Evolutionary conservation across 139 green algal species (phyloP), one percentile per base, ranked within the genome.

Genomic region (Chlamydomonas incerta): DNA sequence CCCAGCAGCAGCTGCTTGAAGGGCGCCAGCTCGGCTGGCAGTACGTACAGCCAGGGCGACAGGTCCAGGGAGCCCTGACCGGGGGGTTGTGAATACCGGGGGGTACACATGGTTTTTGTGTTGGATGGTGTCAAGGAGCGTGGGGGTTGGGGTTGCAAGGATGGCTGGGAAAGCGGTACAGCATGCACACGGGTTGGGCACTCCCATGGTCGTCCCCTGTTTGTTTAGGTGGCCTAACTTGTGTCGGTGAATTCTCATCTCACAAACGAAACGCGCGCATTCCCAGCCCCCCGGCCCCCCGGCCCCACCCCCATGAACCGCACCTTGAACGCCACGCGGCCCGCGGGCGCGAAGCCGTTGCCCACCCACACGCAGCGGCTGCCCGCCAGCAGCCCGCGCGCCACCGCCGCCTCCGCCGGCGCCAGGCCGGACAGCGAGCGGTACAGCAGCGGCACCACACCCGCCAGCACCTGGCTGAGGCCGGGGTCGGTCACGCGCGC

Each of bases 361-460:
- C 95, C 95, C 47, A 96, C 92, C 92, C 92, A 97, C 68, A 97
- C 91, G 73, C 89, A 95, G 65, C 77, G 72, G 14, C 46, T 74
- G 50, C 87, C 92, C 34, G 87, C 69, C 77, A 96, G 90, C 47
- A 93, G 34, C 6, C 86, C 80, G 41, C 72, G 57, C 26, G 91
- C 92, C 28, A 90, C 88, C 65, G 92, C 87, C 81, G 92, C 81
- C 63, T 95, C 91, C 9, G 91, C 29, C 14, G 28, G 34, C 1
- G 60, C 80, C 57, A 94, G 80, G 24, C 31, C 71, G 21, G 72
- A 47, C 37, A 95, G 85, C 0, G 85, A 74, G 50, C 80, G 80
- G 83, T 96, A 95, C 65, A 96, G 83, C 74, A 83, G 82, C 3
- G 94, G 93, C 21, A 97, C 93, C 10, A 92, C 92, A 3, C 74